These are phyloP conservation scores for Tripidium arundinaceum DNA, from an alignment of 202 grass and related monocot genomes.

Conservation along the genomic window DNA sequence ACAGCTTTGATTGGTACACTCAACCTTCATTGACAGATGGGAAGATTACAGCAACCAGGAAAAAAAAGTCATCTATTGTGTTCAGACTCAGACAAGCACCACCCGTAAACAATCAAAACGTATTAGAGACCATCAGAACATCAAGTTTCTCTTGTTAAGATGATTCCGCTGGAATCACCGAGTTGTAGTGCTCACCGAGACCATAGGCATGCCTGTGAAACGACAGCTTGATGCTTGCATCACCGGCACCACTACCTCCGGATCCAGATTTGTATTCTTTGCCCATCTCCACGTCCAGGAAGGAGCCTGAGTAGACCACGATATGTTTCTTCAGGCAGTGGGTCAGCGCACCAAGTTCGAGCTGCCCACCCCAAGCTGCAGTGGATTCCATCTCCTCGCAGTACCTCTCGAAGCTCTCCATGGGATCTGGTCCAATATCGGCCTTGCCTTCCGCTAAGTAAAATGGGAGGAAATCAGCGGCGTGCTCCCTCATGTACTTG, in stretches of 20 bases:
- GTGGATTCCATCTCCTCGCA: conserved; percentile 73
- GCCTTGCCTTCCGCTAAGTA: conserved; percentile 85
- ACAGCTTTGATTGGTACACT: conserved; percentile 44
- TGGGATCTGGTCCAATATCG: conserved; percentile 45
- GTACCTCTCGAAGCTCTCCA: conserved; percentile 66
- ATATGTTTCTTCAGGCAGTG: conserved; percentile 91
- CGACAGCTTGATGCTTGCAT: conserved; percentile 63
- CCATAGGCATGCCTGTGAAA: conserved; percentile 96
- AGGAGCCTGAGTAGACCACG: conserved; percentile 80
- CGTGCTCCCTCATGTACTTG: conserved; percentile 77
- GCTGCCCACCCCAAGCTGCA: conserved; percentile 87
- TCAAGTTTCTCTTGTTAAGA: conserved; percentile 8
- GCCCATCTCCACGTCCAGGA: conserved; percentile 94
- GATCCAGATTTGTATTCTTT: conserved; percentile 67
- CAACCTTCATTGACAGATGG: background rate
- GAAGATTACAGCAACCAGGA: background rate
- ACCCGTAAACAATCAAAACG: conserved; percentile 17
- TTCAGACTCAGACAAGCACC: background rate
- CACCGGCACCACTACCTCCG: conserved; percentile 12
- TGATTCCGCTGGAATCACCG: conserved; percentile 49
- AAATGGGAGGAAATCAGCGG: conserved; percentile 70
- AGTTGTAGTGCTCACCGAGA: conserved; percentile 97
- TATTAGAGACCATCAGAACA: background rate
- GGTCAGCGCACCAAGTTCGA: conserved; percentile 76
- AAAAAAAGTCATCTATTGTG: background rate